A percentile compares a stretch with the other conserved stretches of the same genome.
These are phyloP conservation scores for Hydrangea macrophylla DNA, from an alignment of 148 eudicot species.

Conservation along the genomic window DNA sequence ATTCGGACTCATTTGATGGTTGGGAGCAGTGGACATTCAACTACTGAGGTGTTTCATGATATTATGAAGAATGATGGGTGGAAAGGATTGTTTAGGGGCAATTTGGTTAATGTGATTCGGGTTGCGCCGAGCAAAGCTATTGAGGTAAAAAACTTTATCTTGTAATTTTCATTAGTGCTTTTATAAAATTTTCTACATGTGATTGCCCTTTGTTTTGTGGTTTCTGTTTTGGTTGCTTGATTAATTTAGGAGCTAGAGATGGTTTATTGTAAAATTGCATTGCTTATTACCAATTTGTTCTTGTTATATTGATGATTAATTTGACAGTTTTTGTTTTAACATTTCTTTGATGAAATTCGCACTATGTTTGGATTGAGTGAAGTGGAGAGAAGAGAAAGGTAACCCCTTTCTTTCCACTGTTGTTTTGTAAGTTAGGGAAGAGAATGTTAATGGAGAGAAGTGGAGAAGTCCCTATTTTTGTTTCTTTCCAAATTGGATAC, in stretches of 20 bases:
- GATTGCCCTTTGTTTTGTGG: neutral
- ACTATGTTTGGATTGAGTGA: too few species aligned
- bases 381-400: too few species aligned
- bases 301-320: neutral
- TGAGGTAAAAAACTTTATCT: constrained; percentile 44
- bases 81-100: constrained; percentile 80
- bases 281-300: neutral
- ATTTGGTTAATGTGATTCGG: constrained; percentile 72
- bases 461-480: too few species aligned
- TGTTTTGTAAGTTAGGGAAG: neutral
- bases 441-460: too few species aligned
- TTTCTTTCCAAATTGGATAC: too few species aligned
- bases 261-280: neutral
- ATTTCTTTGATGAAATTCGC: too few species aligned
- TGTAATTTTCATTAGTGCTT: neutral
- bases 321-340: neutral
- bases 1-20: constrained; percentile 93
- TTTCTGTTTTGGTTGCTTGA: neutral
- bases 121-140: constrained; percentile 91
- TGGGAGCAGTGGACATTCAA: constrained; percentile 82
- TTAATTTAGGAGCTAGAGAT: neutral
- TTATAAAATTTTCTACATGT: neutral
- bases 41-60: constrained; percentile 58
- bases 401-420: neutral
- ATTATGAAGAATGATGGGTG: constrained; percentile 81